phyloP scores from a whole-genome alignment of 2,329 filamentous ascomycete genomes.

The Penicillium occitanis region DNA sequence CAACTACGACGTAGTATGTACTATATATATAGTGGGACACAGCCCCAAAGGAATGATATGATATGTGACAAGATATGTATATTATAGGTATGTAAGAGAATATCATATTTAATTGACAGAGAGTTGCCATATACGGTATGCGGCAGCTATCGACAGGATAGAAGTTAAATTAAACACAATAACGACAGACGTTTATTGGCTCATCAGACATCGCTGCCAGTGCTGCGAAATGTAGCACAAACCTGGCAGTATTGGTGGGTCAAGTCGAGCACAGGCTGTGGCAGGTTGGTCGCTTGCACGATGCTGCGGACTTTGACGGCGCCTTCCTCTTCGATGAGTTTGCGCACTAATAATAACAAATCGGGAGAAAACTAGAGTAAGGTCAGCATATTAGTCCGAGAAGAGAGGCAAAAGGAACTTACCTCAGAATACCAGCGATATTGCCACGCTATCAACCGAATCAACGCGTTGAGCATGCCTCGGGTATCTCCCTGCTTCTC shows the following conservation, averaged over 20 bases:
- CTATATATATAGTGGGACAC: not conserved
- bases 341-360: conserved; percentile 81
- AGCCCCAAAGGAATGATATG: not conserved
- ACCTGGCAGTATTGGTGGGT: conserved; percentile 95
- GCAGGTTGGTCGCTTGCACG: conserved; percentile 90
- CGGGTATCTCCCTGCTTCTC: conserved; percentile 76
- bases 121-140: not conserved
- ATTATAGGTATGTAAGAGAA: not conserved
- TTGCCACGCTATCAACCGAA: conserved; percentile 93
- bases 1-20: not conserved
- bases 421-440: conserved; percentile 98
- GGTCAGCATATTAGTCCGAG: not conserved
- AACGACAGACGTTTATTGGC: not conserved
- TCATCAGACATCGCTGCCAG: conserved; percentile 77
- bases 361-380: conserved; percentile 75
- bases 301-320: conserved; percentile 97
- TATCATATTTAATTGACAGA: not conserved
- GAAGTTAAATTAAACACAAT: not conserved
- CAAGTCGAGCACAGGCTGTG: conserved; percentile 87
- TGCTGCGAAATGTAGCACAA: conserved; percentile 93
- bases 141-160: not conserved
- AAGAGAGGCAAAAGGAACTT: conserved; percentile 20
- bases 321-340: conserved; percentile 94
- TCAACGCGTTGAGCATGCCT: conserved; percentile 79
- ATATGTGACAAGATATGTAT: not conserved